Evolutionary conservation across 2,329 filamentous ascomycete genomes (phyloP), one percentile per base, ranked within the genome.

Genomic region (Leptographium radiaticola): DNA sequence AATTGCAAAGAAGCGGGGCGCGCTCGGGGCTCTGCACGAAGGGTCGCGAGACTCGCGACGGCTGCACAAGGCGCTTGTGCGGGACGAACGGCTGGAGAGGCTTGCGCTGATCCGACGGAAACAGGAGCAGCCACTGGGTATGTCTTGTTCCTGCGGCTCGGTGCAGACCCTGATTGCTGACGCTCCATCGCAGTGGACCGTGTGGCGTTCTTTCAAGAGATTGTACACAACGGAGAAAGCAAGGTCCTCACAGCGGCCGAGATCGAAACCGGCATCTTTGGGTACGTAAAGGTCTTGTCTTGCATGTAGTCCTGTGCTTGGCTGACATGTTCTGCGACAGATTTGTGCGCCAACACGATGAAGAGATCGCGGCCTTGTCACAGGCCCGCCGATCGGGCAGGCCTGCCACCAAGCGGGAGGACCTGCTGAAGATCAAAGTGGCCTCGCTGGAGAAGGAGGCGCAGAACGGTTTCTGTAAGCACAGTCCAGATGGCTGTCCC

Each of bases 31-130:
- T 13, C 76, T 97, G 25, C 91, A 97, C 65, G 86, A 89, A 68
- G 89, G 89, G 66, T 95, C 89, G 57, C 79, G 93, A 60, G 88
- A 97, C 72, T 87, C 89, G 4, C 80, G 85, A 64, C 80, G 88
- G 51, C 73, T 97, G 58, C 85, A 89, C 66, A 80, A 83, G 62
- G 93, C 93, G 20, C 80, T 81, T 57, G 78, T 84, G 59, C 79
- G 93, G 68, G 90, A 96, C 63, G 84, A 93, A 62, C 87, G 87
- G 65, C 75, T 98, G 39, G 81, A 81, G 60, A 86, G 84, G 66
- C 72, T 90, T 54, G 78, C 82, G 25, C 71, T 79, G n/a, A 74
- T 82, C 40, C 79, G 87, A 62, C 77, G 78, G 62, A 93, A 85
- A 68, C 80, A 79, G 58, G 88, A 95, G 65, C 79, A 84, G 63